These are phyloP conservation scores for Chalciporus sphaerocephalus DNA, from an alignment of 768 basidiomycete genomes.

Conservation along the genomic window DNA sequence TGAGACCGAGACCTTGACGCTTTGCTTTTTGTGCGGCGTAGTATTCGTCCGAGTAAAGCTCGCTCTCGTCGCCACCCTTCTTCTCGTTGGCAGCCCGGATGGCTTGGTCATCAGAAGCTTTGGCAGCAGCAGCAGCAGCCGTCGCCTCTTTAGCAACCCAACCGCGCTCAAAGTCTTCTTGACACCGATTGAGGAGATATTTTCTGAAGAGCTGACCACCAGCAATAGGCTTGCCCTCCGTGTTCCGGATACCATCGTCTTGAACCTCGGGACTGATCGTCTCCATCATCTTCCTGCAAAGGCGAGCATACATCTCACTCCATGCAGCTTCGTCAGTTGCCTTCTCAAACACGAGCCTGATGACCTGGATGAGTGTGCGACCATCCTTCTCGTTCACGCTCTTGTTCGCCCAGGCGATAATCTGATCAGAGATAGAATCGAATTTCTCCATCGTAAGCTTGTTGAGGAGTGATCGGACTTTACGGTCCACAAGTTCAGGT, in stretches of 20 bases:
- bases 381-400: constrained; percentile 91
- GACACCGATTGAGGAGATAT: constrained; percentile 93
- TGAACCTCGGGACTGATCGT: constrained; percentile 82
- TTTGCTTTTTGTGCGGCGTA: constrained; percentile 96
- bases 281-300: constrained; percentile 96
- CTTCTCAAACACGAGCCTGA: constrained; percentile 94
- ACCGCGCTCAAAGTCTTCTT: constrained; percentile 95
- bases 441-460: constrained; percentile 97
- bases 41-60: constrained; percentile 92
- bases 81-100: constrained; percentile 64
- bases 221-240: constrained; percentile 82
- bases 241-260: constrained; percentile 79
- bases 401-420: constrained; percentile 93
- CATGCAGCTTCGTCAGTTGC: constrained; percentile 93
- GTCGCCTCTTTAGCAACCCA: constrained; percentile 89
- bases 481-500: constrained; percentile 85
- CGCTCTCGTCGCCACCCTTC: constrained; percentile 54
- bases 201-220: constrained; percentile 96
- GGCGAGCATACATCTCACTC: constrained; percentile 96
- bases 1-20: constrained; percentile 92
- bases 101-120: constrained; percentile 82
- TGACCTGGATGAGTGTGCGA: constrained; percentile 91
- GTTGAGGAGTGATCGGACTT: constrained; percentile 89
- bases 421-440: constrained; percentile 92
- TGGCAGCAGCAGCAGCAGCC: constrained; percentile 79